These are phyloP conservation scores for Citrus medica DNA, from an alignment of 345 rosid species.

Conservation along the genomic window DNA sequence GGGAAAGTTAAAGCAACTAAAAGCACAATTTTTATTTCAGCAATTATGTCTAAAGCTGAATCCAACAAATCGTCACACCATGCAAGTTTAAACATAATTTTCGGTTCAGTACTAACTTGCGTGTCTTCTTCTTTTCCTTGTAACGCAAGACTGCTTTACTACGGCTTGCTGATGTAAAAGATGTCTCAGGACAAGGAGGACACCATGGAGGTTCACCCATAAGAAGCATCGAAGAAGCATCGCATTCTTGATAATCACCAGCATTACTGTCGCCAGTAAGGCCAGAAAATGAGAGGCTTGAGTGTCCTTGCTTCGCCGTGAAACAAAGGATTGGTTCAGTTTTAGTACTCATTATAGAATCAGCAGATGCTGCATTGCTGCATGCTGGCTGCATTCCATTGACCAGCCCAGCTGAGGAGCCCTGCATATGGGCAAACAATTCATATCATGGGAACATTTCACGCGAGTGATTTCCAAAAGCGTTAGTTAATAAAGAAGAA, in stretches of 20 bases:
- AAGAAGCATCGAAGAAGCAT: slow-evolving; percentile 69
- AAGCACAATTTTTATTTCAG: not conserved
- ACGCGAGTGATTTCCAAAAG: not conserved
- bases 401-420: slow-evolving; percentile 47
- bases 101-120: slow-evolving; percentile 64
- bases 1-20: not conserved
- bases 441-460: slow-evolving; percentile 1
- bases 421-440: slow-evolving; percentile 31
- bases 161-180: slow-evolving; percentile 55
- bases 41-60: not conserved
- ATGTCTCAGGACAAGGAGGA: slow-evolving; percentile 60
- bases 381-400: slow-evolving; percentile 59
- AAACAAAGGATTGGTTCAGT: slow-evolving; percentile 81
- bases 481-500: not conserved
- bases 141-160: slow-evolving; percentile 88
- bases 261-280: slow-evolving; percentile 76
- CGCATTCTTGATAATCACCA: slow-evolving; percentile 92
- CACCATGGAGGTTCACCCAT: slow-evolving; percentile 93
- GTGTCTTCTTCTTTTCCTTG: slow-evolving; percentile 92
- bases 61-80: not conserved
- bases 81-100: not conserved
- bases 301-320: slow-evolving; percentile 47
- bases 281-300: slow-evolving; percentile 88
- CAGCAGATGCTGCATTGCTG: slow-evolving; percentile 78
- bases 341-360: slow-evolving; percentile 82